These are phyloP conservation scores for Penicillium sp. DNA, from an alignment of 2,329 filamentous ascomycete species.

Conservation along the genomic window DNA sequence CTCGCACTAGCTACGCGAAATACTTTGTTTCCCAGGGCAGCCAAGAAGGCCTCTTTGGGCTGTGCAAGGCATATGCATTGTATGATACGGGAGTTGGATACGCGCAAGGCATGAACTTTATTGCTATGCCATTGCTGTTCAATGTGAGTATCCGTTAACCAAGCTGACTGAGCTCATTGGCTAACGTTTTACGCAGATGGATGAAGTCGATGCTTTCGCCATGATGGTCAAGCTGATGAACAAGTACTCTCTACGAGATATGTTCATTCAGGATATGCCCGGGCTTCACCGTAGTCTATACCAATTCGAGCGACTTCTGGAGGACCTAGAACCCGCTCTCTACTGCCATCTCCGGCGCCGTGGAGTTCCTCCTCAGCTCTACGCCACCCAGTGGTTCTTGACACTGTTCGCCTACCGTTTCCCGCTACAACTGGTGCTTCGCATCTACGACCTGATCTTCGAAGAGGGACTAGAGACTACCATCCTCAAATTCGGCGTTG, in stretches of 20 bases:
- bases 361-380: constrained; percentile 84
- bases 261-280: constrained; percentile 95
- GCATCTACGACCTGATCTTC: constrained; percentile 93
- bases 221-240: constrained; percentile 93
- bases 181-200: constrained; percentile 61
- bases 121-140: constrained; percentile 93
- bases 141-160: constrained; percentile 59
- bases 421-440: constrained; percentile 88
- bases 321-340: constrained; percentile 89
- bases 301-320: constrained; percentile 89
- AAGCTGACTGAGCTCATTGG: neutral
- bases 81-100: constrained; percentile 95
- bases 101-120: constrained; percentile 98
- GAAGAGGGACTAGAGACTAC: constrained; percentile 85
- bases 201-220: constrained; percentile 94
- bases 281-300: constrained; percentile 90
- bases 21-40: constrained; percentile 87
- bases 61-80: constrained; percentile 96
- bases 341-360: constrained; percentile 91
- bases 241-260: constrained; percentile 85
- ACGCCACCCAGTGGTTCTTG: constrained; percentile 98
- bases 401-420: constrained; percentile 99
- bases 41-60: constrained; percentile 88
- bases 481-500: constrained; percentile 90
- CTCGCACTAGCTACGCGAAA: constrained; percentile 93